Percentiles rank a stretch among this genome's conserved stretches.
phyloP scores from a whole-genome alignment of 148 eudicot species.

The Silene uniflora region DNA sequence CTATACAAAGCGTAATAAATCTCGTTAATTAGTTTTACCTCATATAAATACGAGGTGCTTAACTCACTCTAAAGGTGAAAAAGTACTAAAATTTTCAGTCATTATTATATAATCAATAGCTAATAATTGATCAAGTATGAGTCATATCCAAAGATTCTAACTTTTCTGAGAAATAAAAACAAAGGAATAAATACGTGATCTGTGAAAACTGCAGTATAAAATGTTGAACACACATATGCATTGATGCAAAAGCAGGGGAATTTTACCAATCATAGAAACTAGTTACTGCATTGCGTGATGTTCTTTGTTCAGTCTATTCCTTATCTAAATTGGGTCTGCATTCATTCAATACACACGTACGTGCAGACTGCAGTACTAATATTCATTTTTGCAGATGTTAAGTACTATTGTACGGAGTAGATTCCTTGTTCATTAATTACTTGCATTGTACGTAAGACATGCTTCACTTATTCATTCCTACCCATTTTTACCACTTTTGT shows the following conservation, averaged over 20 bases:
- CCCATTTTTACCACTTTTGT: neutral
- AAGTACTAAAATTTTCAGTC: too few relatives aligned
- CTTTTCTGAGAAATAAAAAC: neutral
- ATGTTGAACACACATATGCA: neutral
- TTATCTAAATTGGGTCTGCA: slow-evolving; percentile 16
- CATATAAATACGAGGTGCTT: too few relatives aligned
- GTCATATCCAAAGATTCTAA: neutral
- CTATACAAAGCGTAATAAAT: too few relatives aligned
- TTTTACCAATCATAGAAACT: neutral
- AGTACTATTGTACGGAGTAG: neutral
- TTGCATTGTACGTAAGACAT: neutral
- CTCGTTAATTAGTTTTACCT: too few relatives aligned
- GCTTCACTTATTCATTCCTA: neutral
- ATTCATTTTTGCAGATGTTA: neutral
- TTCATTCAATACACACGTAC: slow-evolving; percentile 15
- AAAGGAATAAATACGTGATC: neutral
- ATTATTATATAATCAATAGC: too few relatives aligned
- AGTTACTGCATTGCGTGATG: slow-evolving; percentile 14
- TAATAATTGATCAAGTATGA: neutral
- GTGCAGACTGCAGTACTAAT: neutral
- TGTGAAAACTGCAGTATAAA: neutral
- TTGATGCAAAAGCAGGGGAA: neutral
- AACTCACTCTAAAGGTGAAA: too few relatives aligned
- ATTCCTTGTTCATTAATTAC: neutral
- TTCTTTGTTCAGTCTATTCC: slow-evolving; percentile 16